Percentiles rank a stretch among this genome's conserved stretches.
phyloP scores from a whole-genome alignment of 208 protist species.

The Acanthamoeba castellanii region DNA sequence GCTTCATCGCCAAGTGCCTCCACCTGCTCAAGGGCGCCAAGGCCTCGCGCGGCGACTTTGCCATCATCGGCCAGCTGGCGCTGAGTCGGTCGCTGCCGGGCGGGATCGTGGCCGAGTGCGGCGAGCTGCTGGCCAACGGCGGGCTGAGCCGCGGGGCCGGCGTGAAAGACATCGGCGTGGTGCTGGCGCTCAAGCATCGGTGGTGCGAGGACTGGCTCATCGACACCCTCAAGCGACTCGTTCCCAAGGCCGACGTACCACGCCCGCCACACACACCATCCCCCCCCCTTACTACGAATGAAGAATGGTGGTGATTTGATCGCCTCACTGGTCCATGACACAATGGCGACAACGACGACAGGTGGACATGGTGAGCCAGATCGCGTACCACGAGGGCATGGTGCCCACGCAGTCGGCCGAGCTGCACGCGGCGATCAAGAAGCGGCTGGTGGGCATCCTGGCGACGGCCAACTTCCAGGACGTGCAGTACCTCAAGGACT shows the following conservation, averaged over 20 bases:
- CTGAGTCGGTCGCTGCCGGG: constrained; percentile 1
- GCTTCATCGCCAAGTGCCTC: constrained; percentile 10
- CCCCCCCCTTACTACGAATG: too few species aligned
- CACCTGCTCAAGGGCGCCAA: constrained; percentile 12
- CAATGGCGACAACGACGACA: not conserved
- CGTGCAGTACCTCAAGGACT: constrained; percentile 17
- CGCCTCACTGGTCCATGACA: too few species aligned
- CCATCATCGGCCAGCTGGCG: not conserved
- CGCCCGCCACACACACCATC: not conserved
- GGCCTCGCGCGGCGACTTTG: not conserved
- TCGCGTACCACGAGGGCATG: not conserved
- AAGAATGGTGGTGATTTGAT: too few species aligned
- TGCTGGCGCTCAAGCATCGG: constrained; percentile 2
- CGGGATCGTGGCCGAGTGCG: not conserved
- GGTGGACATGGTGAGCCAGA: not conserved
- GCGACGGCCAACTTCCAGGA: constrained; percentile 25
- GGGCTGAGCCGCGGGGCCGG: not conserved
- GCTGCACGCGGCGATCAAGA: not conserved
- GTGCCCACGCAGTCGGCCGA: constrained; percentile 14
- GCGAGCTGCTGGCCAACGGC: constrained; percentile 1
- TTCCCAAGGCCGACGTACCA: not conserved
- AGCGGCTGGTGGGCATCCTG: not conserved
- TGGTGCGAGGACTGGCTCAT: constrained; percentile 24
- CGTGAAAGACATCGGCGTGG: not conserved
- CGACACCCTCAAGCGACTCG: not conserved